These are phyloP conservation scores for Aspergillus incahuasiensis DNA, from an alignment of 495 filamentous ascomycete genomes.

Conservation along the genomic window DNA sequence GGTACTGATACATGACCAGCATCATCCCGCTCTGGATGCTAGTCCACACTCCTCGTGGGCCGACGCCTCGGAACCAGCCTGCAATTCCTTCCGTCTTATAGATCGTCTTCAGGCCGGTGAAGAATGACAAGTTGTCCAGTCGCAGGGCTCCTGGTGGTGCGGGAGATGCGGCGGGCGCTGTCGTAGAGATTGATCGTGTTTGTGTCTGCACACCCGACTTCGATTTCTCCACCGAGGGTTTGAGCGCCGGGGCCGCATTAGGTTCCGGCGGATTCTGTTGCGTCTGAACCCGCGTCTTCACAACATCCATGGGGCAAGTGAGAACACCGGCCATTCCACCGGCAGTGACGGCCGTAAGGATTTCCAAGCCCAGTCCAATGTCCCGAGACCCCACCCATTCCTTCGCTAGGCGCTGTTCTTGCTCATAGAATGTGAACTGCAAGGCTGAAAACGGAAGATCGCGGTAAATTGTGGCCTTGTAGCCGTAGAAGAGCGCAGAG, in stretches of 20 bases:
- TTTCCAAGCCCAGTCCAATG: constrained; percentile 80
- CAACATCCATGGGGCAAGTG: constrained; percentile 93
- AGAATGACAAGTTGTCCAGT: constrained; percentile 81
- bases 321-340: constrained; percentile 92
- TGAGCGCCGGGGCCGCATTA: constrained; percentile 17
- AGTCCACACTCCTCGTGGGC: constrained; percentile 93
- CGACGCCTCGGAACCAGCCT: constrained; percentile 94
- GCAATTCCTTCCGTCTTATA: constrained; percentile 81
- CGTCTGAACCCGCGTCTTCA: constrained; percentile 97
- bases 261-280: constrained; percentile 59
- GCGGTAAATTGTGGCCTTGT: constrained; percentile 87
- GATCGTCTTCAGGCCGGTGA: constrained; percentile 78
- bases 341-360: constrained; percentile 84
- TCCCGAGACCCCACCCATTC: constrained; percentile 66
- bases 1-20: constrained; percentile 89
- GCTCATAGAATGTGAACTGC: constrained; percentile 97
- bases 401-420: constrained; percentile 77
- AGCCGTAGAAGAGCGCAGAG: constrained; percentile 85
- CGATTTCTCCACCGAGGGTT: constrained; percentile 22
- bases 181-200: constrained; percentile 73
- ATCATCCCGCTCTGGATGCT: constrained; percentile 96
- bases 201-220: constrained; percentile 30
- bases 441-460: constrained; percentile 93
- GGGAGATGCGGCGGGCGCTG: constrained; percentile 74
- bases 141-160: constrained; percentile 66